A percentile compares a stretch with the other conserved stretches of the same genome.
These are phyloP conservation scores for Hibiscus mutabilis DNA, from an alignment of 345 rosid species.

Conservation along the genomic window DNA sequence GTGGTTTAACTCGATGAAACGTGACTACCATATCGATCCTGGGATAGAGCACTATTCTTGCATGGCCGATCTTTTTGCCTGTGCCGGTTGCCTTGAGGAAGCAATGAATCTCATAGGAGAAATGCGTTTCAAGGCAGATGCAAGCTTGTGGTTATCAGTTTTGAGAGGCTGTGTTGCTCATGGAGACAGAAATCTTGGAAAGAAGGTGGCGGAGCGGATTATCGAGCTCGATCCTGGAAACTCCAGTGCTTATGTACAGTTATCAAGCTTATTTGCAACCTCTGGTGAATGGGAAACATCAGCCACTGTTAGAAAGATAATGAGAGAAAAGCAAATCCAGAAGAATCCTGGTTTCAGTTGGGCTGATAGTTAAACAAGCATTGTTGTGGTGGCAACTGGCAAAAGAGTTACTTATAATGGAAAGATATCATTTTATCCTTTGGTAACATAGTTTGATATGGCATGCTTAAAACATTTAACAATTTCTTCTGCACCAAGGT, in stretches of 20 bases:
- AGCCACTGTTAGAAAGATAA: slow-evolving; percentile 40
- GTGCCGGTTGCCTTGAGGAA: slow-evolving; percentile 66
- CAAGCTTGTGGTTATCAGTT: slow-evolving; percentile 66
- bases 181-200: slow-evolving; percentile 58
- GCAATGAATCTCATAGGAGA: slow-evolving; percentile 46
- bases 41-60: slow-evolving; percentile 73
- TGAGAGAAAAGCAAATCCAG: slow-evolving; percentile 38
- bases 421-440: neutral
- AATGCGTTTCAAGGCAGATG: slow-evolving; percentile 61
- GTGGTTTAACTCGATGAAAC: slow-evolving; percentile 55
- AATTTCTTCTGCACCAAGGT: neutral
- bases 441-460: neutral
- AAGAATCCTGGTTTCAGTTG: slow-evolving; percentile 59
- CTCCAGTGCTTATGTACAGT: slow-evolving; percentile 63
- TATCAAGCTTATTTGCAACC: slow-evolving; percentile 57
- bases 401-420: neutral
- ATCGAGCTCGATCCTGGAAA: slow-evolving; percentile 76
- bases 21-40: slow-evolving; percentile 47
- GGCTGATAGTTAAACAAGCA: slow-evolving; percentile 23
- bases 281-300: slow-evolving; percentile 82
- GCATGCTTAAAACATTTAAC: neutral
- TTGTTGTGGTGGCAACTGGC: neutral
- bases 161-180: slow-evolving; percentile 70
- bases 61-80: slow-evolving; percentile 73
- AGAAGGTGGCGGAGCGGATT: slow-evolving; percentile 56